Percentiles rank a stretch among this genome's conserved stretches.
These are phyloP conservation scores for Pinus albicaulis DNA, from an alignment of 75 land plant species.

Conservation along the genomic window DNA sequence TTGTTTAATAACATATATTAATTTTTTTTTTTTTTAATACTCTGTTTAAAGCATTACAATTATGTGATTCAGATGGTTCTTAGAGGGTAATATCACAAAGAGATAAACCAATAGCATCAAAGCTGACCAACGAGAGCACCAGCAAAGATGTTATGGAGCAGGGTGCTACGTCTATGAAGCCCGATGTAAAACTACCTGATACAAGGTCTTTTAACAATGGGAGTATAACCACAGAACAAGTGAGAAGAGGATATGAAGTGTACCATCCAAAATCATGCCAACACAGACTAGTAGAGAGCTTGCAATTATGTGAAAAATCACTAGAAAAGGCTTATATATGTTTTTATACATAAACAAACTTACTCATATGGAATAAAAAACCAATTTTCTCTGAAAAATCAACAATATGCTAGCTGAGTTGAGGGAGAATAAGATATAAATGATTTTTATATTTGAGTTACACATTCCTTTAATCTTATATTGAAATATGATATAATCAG, in stretches of 20 bases:
- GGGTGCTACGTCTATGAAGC: no score
- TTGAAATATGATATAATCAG: not conserved
- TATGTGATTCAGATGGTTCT: not conserved
- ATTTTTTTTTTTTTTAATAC: no score
- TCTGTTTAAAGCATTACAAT: no score
- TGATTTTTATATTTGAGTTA: not conserved
- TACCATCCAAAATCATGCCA: slow-evolving; percentile 3
- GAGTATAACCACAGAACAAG: no score
- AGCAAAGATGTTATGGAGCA: not conserved
- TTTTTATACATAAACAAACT: not conserved
- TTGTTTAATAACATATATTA: no score
- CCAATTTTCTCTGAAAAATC: not conserved
- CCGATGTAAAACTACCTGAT: not conserved
- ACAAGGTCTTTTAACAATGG: not conserved
- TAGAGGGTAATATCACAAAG: not conserved
- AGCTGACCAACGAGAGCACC: no score
- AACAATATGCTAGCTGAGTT: not conserved
- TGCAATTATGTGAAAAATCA: not conserved
- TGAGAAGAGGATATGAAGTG: not conserved
- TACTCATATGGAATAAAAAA: not conserved
- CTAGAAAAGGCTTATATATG: not conserved
- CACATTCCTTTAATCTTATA: not conserved
- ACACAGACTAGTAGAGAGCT: not conserved
- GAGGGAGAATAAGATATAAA: not conserved
- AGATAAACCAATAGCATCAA: no score